Evolutionary conservation across 306 rosid genomes (phyloP), one percentile per base, ranked within the genome.

Genomic region (Ochetophila trinervis): DNA sequence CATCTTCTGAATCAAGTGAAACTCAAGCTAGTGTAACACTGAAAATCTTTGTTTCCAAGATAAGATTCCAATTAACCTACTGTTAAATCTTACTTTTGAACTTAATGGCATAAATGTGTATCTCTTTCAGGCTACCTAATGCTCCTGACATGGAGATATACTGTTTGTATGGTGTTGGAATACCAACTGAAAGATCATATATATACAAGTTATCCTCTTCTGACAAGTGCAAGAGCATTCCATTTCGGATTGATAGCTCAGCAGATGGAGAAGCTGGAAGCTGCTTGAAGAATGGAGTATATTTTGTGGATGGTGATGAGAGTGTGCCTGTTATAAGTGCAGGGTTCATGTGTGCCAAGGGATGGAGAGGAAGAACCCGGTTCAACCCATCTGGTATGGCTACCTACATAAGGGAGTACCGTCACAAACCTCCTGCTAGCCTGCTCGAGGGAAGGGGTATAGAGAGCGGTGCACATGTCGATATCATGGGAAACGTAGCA

Each of bases 331-430:
- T 84, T 18, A 3, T 86, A 62, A 91, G 96, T 65, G 84, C 96
- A 12, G 94, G 97, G 15, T 86, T 77, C 85, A 91, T 86, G 96
- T 86, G 96, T 32, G 83, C 88, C 5, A 88, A 84, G 79, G 96
- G 87, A 30, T 88, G 97, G 97, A 78, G 78, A 7, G 82, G 85
- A 80, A 81, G 66, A 68, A 88, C 97, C 14, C 79, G 84, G 59
- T 91, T 91, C 88, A 91, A 88, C 63, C 96, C 96, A 14, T 78
- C 91, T 0, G 88, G 82, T 27, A 76, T 74, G 30, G 69, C 77
- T 45, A 80, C 94, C 22, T 74, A 71, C 63, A 57, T 85, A 65
- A 83, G 89, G 76, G 96, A 91, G 70, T 86, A 86, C 77, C 30
- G 5, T 48, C 90, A 81, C 63, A 85, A 78, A 71, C 74, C 75